phyloP scores from a whole-genome alignment of 2,329 filamentous ascomycete species.

The Aaosphaeria arxii region DNA sequence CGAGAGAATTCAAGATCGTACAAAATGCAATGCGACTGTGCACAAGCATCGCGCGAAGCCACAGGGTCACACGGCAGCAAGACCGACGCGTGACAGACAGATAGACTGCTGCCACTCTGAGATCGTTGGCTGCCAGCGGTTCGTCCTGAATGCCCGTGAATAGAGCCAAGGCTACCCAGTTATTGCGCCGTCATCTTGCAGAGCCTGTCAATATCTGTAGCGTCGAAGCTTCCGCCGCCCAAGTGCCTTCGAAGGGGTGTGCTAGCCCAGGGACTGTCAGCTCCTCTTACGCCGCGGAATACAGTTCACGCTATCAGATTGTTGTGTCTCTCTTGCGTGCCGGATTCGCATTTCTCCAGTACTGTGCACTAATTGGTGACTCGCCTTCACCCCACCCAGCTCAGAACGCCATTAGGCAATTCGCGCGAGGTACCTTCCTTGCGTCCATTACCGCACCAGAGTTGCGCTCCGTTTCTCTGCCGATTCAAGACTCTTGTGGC shows the following conservation, averaged over 20 bases:
- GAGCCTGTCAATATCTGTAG: slow-evolving; percentile 31
- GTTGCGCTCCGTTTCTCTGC: not conserved
- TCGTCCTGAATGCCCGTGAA: slow-evolving; percentile 7
- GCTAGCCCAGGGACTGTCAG: slow-evolving; percentile 9
- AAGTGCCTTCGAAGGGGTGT: not conserved
- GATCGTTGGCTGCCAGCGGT: slow-evolving; percentile 12
- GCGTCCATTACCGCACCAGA: not conserved
- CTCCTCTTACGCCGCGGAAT: not conserved
- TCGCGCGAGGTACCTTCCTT: not conserved
- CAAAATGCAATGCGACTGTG: slow-evolving; percentile 23
- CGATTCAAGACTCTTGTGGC: slow-evolving; percentile 6
- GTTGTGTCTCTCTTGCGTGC: not conserved
- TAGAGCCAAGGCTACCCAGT: slow-evolving; percentile 15
- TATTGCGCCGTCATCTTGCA: slow-evolving; percentile 19
- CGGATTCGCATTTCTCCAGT: not conserved
- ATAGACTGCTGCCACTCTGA: slow-evolving; percentile 15
- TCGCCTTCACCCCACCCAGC: not conserved
- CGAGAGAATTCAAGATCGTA: slow-evolving; percentile 8
- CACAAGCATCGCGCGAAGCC: slow-evolving; percentile 12
- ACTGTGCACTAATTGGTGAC: not conserved
- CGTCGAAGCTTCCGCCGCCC: slow-evolving; percentile 16
- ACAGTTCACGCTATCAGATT: not conserved
- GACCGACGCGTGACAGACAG: slow-evolving; percentile 29
- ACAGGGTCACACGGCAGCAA: slow-evolving; percentile 23
- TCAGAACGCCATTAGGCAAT: not conserved